phyloP scores from a whole-genome alignment of 805 yeast species.

The Saccharomycopsis vini region DNA sequence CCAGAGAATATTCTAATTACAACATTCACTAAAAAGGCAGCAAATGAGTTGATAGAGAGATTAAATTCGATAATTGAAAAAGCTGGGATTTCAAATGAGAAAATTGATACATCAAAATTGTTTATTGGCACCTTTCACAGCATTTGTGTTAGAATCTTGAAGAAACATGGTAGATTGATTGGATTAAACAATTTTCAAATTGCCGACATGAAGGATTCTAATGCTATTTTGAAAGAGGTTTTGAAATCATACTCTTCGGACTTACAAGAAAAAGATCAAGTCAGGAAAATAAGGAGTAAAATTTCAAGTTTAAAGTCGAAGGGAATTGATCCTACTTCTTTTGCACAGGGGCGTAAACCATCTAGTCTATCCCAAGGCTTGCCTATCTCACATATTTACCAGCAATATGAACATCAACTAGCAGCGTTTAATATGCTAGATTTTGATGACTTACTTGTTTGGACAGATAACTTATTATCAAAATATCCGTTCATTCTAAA shows the following conservation, averaged over 20 bases:
- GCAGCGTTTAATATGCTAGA: conserved; percentile 40
- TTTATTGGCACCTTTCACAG: conserved; percentile 88
- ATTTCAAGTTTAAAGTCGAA: conserved; percentile 51
- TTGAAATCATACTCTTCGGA: neutral
- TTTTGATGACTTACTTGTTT: conserved; percentile 74
- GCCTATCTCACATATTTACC: conserved; percentile 40
- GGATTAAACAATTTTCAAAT: conserved; percentile 41
- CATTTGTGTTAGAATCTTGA: conserved; percentile 55
- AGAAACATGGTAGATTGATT: conserved; percentile 41
- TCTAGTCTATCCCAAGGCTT: too few relatives aligned
- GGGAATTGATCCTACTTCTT: too few relatives aligned
- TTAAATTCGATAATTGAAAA: conserved; percentile 33
- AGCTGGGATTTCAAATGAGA: conserved; percentile 26
- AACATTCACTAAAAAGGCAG: conserved; percentile 90
- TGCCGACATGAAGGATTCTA: conserved; percentile 58
- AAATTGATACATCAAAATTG: conserved; percentile 34
- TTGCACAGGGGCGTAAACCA: too few relatives aligned
- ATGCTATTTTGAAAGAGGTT: conserved; percentile 31
- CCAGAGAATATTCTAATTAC: conserved; percentile 72
- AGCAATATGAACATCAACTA: conserved; percentile 44
- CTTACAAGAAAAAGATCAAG: conserved; percentile 27
- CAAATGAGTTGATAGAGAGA: conserved; percentile 72
- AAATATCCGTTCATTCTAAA: conserved; percentile 36
- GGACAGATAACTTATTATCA: conserved; percentile 41
- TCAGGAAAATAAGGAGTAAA: too few relatives aligned